Percentiles rank a stretch among this genome's conserved stretches.
These are phyloP conservation scores for Pisolithus orientalis DNA, from an alignment of 768 basidiomycete genomes.

Conservation along the genomic window DNA sequence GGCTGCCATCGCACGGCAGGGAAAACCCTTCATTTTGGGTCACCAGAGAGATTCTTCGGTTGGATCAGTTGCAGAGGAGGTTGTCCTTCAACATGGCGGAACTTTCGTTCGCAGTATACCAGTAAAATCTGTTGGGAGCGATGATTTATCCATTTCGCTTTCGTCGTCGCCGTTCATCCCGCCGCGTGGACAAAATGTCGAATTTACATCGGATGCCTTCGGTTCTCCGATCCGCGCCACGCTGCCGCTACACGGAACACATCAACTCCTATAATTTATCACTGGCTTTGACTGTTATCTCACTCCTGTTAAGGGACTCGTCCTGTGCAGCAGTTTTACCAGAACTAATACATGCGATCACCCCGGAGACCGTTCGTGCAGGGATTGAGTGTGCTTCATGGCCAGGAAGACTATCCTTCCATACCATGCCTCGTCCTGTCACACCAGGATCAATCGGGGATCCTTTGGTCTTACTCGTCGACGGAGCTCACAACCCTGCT, in stretches of 20 bases:
- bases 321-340: constrained; percentile 15
- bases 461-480: constrained; percentile 55
- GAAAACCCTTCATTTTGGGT: constrained; percentile 61
- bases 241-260: constrained; percentile 69
- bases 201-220: constrained; percentile 39
- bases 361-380: constrained; percentile 37
- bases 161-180: constrained; percentile 19
- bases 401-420: constrained; percentile 83
- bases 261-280: constrained; percentile 87
- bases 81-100: constrained; percentile 39
- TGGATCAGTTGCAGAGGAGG: constrained; percentile 34
- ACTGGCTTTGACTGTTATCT: constrained; percentile 56
- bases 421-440: constrained; percentile 24
- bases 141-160: constrained; percentile 27
- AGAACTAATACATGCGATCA: constrained; percentile 34
- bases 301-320: constrained; percentile 43
- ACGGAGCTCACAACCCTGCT: constrained; percentile 91
- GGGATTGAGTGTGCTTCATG: constrained; percentile 64
- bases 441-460: constrained; percentile 8
- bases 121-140: constrained; percentile 32
- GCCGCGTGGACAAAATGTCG: constrained; percentile 39
- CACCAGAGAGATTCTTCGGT: constrained; percentile 51
- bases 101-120: constrained; percentile 30
- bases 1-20: constrained; percentile 65
- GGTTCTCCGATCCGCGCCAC: constrained; percentile 37